Conservation (phyloP, 1,139 yeast species). For the Blastobotrys capitulatus region DNA sequence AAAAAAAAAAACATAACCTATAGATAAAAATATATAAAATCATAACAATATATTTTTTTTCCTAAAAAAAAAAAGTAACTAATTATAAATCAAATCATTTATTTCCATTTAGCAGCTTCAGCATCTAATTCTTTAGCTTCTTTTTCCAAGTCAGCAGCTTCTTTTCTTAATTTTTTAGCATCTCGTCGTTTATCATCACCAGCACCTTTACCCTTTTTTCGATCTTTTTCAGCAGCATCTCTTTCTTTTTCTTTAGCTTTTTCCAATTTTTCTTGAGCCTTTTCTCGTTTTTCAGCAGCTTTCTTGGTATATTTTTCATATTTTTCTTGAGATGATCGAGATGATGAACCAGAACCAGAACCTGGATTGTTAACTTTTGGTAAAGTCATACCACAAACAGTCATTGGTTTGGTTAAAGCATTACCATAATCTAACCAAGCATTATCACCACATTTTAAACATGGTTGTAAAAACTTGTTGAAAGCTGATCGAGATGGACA, state of each 20-base stretch:
- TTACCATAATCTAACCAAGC: conserved; percentile 3
- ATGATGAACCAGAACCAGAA: neutral
- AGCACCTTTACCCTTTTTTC: neutral
- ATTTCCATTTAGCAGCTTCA: neutral
- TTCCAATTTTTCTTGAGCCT: neutral
- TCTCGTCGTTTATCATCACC: neutral
- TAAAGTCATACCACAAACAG: conserved; percentile 1
- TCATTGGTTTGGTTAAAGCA: conserved; percentile 6
- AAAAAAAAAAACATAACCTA: too few species aligned
- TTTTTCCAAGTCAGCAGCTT: neutral
- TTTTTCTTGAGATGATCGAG: neutral
- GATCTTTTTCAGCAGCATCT: neutral
- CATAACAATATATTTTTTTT: too few species aligned
- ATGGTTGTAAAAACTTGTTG: neutral
- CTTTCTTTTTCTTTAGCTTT: neutral
- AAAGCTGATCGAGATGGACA: neutral
- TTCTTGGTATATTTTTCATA: neutral
- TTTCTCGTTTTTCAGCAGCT: neutral
- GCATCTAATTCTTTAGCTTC: neutral
- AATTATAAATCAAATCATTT: neutral
- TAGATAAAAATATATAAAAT: too few species aligned
- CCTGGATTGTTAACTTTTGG: neutral
- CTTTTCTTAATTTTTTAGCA: neutral
- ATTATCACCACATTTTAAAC: conserved; percentile 5
- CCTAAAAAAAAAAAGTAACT: too few species aligned